Conservation (phyloP, 495 filamentous ascomycete species). For the Baudoinia panamericana region DNA sequence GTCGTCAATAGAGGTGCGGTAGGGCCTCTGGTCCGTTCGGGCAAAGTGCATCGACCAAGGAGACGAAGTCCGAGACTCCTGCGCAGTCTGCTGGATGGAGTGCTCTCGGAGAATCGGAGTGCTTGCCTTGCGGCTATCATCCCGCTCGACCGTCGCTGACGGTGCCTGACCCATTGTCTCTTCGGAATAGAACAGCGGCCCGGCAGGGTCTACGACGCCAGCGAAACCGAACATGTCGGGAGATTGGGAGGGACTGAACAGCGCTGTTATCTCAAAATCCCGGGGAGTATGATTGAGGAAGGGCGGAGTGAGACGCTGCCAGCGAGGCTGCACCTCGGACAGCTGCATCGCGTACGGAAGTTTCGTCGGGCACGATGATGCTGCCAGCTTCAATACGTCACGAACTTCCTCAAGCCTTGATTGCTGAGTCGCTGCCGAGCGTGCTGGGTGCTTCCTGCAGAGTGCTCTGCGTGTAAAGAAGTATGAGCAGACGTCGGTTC, state of each 20-base stretch:
- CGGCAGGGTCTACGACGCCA: conserved; percentile 4
- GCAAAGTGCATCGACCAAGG: conserved; percentile 16
- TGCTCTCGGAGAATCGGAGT: conserved; percentile 9
- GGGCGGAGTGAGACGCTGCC: conserved; percentile 3
- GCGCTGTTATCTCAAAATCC: conserved; percentile 7
- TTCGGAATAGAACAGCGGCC: conserved; percentile 9
- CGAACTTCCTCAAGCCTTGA: no score
- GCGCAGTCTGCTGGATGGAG: conserved; percentile 13
- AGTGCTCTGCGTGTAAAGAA: no score
- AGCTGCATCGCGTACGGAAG: conserved; percentile 16
- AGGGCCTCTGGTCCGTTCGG: conserved; percentile 15
- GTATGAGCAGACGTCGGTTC: no score
- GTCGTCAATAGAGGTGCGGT: conserved; percentile 1
- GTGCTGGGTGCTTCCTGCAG: no score
- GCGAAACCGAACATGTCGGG: conserved; percentile 9
- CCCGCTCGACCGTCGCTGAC: conserved; percentile 8
- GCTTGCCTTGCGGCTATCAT: conserved; percentile 4
- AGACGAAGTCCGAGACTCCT: no score
- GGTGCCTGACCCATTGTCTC: conserved; percentile 14
- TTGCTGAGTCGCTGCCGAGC: no score
- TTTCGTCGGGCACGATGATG: conserved; percentile 11
- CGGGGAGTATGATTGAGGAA: conserved; percentile 16
- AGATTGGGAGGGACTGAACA: conserved; percentile 4
- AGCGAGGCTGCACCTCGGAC: conserved; percentile 10
- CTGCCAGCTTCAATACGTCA: conserved; percentile 15